These are phyloP conservation scores for Rhazya stricta DNA, from an alignment of 257 asterid genomes.

Conservation along the genomic window DNA sequence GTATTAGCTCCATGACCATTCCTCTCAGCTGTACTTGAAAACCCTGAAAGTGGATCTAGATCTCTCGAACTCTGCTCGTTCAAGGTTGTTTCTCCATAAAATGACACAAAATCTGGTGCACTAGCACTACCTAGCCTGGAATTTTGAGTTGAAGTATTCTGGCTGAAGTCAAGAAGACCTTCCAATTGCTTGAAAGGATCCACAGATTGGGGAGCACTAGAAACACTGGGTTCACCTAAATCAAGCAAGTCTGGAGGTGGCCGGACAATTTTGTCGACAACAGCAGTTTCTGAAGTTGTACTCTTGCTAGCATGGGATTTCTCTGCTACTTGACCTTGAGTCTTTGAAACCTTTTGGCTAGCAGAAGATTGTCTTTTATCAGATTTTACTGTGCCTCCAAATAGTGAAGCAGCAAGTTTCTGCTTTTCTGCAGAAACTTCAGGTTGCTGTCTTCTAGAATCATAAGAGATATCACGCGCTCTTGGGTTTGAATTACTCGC, in stretches of 20 bases:
- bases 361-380: conserved; percentile 49
- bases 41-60: conserved; percentile 24
- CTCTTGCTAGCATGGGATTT: conserved; percentile 40
- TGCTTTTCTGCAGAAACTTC: conserved; percentile 81
- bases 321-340: conserved; percentile 40
- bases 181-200: conserved; percentile 92
- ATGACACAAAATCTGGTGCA: conserved; percentile 56
- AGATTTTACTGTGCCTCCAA: conserved; percentile 61
- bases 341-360: conserved; percentile 43
- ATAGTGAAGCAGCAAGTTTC: conserved; percentile 89
- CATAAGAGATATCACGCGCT: conserved; percentile 43
- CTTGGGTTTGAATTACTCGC: conserved; percentile 38
- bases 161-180: conserved; percentile 67
- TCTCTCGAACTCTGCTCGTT: conserved; percentile 31
- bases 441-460: conserved; percentile 48
- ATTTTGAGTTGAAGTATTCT: conserved; percentile 33
- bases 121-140: conserved; percentile 35
- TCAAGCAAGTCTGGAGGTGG: conserved; percentile 89
- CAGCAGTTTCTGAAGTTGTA: conserved; percentile 33
- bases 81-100: conserved; percentile 50
- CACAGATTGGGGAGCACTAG: conserved; percentile 34
- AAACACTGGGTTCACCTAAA: conserved; percentile 58
- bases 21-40: conserved; percentile 25
- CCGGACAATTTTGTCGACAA: conserved; percentile 43
- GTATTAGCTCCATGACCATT: conserved; percentile 41